phyloP scores from a whole-genome alignment of 2,329 filamentous ascomycete genomes.

The Nannizziopsis barbatae region DNA sequence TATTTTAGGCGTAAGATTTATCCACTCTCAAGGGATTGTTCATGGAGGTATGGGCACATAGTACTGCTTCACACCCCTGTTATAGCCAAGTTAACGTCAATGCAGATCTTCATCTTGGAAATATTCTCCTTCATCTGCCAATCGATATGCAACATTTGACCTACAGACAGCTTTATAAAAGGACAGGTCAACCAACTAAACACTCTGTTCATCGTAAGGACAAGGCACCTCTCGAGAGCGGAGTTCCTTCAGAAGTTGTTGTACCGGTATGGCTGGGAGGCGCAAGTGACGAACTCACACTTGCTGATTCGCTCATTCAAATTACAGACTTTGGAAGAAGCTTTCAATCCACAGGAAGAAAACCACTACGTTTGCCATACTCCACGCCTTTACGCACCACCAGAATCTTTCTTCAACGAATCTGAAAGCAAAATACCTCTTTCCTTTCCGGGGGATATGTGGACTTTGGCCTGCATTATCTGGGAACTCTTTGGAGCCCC shows the following conservation, averaged over 20 bases:
- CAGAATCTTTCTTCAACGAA: neutral
- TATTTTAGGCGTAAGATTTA: conserved; percentile 14
- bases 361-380: conserved; percentile 12
- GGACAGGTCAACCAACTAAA: conserved; percentile 17
- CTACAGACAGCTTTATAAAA: conserved; percentile 17
- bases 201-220: conserved; percentile 18
- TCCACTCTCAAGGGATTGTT: conserved; percentile 21
- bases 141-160: conserved; percentile 18
- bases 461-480: conserved; percentile 28
- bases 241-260: conserved; percentile 17
- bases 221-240: conserved; percentile 14
- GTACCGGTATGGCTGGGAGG: conserved; percentile 19
- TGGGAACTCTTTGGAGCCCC: conserved; percentile 24
- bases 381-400: neutral
- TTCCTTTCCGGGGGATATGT: conserved; percentile 26
- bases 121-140: conserved; percentile 19
- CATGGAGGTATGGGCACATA: conserved; percentile 18
- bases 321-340: conserved; percentile 21
- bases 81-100: neutral
- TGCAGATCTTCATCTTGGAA: conserved; percentile 22
- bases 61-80: neutral
- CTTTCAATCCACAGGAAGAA: neutral
- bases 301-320: conserved; percentile 20
- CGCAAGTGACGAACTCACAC: conserved; percentile 18
- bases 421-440: conserved; percentile 12